Evolutionary conservation across 2,329 filamentous ascomycete species (phyloP), one percentile per base, ranked within the genome.

Genomic region (Colletotrichum lupini): DNA sequence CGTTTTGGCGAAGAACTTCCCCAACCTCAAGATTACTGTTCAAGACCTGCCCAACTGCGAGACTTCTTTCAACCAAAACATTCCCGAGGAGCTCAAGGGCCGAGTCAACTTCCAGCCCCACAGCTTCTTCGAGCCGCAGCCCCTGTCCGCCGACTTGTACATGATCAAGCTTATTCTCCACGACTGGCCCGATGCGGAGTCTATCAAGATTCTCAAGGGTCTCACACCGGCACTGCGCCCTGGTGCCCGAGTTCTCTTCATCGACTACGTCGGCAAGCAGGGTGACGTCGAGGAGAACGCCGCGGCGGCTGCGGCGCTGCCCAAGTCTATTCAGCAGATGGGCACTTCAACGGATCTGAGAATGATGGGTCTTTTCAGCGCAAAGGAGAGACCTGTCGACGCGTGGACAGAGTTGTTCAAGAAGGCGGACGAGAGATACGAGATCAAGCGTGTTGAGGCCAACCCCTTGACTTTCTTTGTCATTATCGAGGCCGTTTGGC

Each of bases 141-240:
- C 80, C 1, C 77, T 82, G 5, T 69, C 79, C 22, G 87, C 85
- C 11, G 86, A 87, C 68, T 80, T 88, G 61, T 90, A 87, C 80
- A 80, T 90, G 68, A 78, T 90, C 74, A 88, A 88, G 76, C 80
- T 85, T 72, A 88, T 90, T 68, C 81, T 91, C 19, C 88, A 90
- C 77, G 87, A 90, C 80, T 89, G 87, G 87, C 83, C 87, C 0
- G 87, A 89, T 67, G 79, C 81, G 28, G 81, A 86, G 61, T 79
- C 80, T 5, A 71, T 81, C 26, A 76, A 78, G 67, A 86, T 88
- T 61, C 79, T 85, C 53, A 81, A 80, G 53, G 82, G 80, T 0
- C 78, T 89, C 32, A 76, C 84, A 0, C 84, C 87, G 1, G 82
- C 84, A 35, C 75, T 89, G 74, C 82, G 85, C 73, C 80, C 85